A percentile compares a stretch with the other conserved stretches of the same genome.
Evolutionary conservation across 352 stramenopile genomes (phyloP).

Genomic region (Thalassiosira delicatula): DNA sequence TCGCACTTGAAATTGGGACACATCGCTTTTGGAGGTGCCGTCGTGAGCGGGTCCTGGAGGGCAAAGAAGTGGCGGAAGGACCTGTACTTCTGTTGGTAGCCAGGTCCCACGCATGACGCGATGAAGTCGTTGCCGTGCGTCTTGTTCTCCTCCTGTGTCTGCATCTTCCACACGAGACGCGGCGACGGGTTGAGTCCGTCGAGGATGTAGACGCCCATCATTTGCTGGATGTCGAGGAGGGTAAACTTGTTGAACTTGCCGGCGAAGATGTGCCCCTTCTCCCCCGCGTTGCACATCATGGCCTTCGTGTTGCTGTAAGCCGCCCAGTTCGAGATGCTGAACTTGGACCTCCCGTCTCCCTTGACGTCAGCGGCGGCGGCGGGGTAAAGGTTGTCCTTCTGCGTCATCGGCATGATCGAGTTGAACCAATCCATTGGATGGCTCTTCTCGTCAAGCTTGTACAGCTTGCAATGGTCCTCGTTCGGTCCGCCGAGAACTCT

Average conservation of each 20-base stretch:
- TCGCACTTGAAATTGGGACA: conserved; percentile 46
- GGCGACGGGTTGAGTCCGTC: conserved; percentile 47
- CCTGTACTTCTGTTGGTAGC: conserved; percentile 1
- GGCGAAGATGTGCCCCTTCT: conserved; percentile 28
- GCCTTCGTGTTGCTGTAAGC: conserved; percentile 43
- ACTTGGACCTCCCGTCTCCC: conserved; percentile 25
- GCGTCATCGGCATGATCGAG: conserved; percentile 34
- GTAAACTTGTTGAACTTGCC: conserved; percentile 31
- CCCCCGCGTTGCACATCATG: conserved; percentile 24
- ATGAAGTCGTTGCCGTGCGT: conserved; percentile 47
- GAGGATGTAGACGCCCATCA: conserved; percentile 34
- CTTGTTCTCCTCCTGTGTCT: conserved; percentile 12
- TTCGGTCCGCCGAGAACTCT: conserved; percentile 39
- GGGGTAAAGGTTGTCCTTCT: conserved; percentile 26
- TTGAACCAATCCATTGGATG: conserved; percentile 54
- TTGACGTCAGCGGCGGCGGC: conserved; percentile 16
- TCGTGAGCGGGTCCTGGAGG: conserved; percentile 36
- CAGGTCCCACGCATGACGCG: not conserved
- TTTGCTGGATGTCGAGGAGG: conserved; percentile 1
- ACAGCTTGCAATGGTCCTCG: conserved; percentile 21
- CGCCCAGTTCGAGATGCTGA: conserved; percentile 42
- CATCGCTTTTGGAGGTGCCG: conserved; percentile 12
- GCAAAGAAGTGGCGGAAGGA: conserved; percentile 34
- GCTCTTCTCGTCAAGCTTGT: conserved; percentile 32
- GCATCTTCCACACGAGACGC: conserved; percentile 35